Percentiles rank a stretch among this genome's conserved stretches.
phyloP scores from a whole-genome alignment of 345 rosid genomes.

The Salix purpurea region DNA sequence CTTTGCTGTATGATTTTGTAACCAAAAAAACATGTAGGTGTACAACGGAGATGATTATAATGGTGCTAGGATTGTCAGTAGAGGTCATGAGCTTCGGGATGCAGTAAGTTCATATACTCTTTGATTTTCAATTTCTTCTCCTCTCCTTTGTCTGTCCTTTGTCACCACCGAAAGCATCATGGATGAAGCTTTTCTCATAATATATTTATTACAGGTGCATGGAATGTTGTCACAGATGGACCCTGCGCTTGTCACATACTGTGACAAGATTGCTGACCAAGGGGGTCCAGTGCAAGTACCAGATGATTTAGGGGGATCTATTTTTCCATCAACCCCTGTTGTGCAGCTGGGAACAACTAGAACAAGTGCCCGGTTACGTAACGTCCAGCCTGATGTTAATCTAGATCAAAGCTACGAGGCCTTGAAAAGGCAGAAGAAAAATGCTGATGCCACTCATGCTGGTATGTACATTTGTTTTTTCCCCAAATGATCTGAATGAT shows the following conservation, averaged over 20 bases:
- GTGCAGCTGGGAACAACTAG: slow-evolving; percentile 82
- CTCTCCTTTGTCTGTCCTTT: not conserved
- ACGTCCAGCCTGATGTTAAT: slow-evolving; percentile 80
- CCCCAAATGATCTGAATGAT: not conserved
- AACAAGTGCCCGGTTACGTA: slow-evolving; percentile 90
- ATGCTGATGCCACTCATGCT: slow-evolving; percentile 40
- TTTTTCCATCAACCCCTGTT: slow-evolving; percentile 61
- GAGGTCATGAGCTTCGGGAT: slow-evolving; percentile 94
- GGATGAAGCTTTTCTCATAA: not conserved
- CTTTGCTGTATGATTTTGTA: not conserved
- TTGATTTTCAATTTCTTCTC: not conserved
- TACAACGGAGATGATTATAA: slow-evolving; percentile 94
- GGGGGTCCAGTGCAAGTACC: slow-evolving; percentile 83
- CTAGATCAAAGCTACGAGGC: slow-evolving; percentile 68
- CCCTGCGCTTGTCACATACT: slow-evolving; percentile 71
- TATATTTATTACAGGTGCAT: slow-evolving; percentile 57
- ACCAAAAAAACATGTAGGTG: slow-evolving; percentile 35
- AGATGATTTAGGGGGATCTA: slow-evolving; percentile 63
- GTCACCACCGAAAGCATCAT: not conserved
- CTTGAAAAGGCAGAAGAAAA: slow-evolving; percentile 77
- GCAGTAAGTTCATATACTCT: slow-evolving; percentile 43
- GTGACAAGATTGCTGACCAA: slow-evolving; percentile 83
- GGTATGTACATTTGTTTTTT: slow-evolving; percentile 36
- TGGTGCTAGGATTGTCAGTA: slow-evolving; percentile 90
- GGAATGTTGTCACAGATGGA: slow-evolving; percentile 99